phyloP scores from a whole-genome alignment of 345 rosid genomes.

The Brassica incana region DNA sequence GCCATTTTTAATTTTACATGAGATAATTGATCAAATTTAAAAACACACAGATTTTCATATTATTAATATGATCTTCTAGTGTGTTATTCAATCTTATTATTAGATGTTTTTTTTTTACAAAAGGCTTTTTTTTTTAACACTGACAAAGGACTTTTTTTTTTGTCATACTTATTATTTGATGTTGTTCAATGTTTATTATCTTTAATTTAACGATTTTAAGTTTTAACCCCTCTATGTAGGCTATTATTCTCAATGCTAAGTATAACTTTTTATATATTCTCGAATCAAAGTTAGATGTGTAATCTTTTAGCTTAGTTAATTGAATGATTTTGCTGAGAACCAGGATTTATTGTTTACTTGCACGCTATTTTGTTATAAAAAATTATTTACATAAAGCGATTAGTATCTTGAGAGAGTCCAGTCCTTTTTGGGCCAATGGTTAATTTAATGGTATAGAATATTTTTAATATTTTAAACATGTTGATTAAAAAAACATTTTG shows the following conservation, averaged over 20 bases:
- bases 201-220: too few relatives aligned
- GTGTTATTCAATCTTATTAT: too few relatives aligned
- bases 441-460: neutral
- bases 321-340: neutral
- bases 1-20: neutral
- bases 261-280: neutral
- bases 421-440: neutral
- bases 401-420: neutral
- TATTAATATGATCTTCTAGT: neutral
- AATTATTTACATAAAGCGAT: neutral
- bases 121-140: too few relatives aligned
- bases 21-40: neutral
- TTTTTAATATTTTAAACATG: neutral
- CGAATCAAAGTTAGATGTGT: neutral
- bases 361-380: neutral
- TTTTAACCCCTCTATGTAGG: too few relatives aligned
- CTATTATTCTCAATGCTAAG: neutral
- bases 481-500: neutral
- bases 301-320: neutral
- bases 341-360: neutral
- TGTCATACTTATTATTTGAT: neutral
- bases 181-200: neutral
- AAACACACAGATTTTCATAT: neutral
- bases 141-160: too few relatives aligned
- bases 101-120: too few relatives aligned